Evolutionary conservation across 371 early-diverging fungal genomes (phyloP).

Genomic region (Lichtheimia corymbifera): DNA sequence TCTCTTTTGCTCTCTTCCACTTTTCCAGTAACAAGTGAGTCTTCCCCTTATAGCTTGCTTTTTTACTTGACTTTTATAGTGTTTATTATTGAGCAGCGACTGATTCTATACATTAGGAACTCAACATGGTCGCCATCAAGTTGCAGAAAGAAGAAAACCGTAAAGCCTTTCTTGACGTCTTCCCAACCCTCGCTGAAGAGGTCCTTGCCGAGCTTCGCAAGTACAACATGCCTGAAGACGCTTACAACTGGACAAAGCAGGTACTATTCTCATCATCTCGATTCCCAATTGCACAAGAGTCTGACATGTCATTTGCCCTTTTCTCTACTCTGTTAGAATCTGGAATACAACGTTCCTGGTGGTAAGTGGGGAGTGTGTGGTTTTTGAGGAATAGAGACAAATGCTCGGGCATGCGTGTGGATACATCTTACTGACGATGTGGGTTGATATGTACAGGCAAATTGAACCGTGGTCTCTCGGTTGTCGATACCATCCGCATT

Average conservation of each 20-base stretch:
- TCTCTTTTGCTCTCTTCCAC: too few species aligned
- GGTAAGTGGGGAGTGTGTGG: slow-evolving; percentile 43
- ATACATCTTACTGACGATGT: too few species aligned
- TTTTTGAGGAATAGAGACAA: not conserved
- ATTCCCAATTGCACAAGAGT: not conserved
- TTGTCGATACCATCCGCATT: slow-evolving; percentile 84
- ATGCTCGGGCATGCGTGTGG: not conserved
- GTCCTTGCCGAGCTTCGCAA: slow-evolving; percentile 63
- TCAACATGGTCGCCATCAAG: slow-evolving; percentile 46
- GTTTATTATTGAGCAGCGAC: too few species aligned
- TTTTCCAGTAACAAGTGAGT: too few species aligned
- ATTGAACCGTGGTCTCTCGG: slow-evolving; percentile 96
- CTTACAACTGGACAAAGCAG: slow-evolving; percentile 70
- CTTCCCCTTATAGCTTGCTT: too few species aligned
- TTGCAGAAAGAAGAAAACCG: slow-evolving; percentile 56
- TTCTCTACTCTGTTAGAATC: slow-evolving; percentile 42
- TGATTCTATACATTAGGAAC: not conserved
- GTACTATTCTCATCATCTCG: slow-evolving; percentile 12
- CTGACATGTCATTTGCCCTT: not conserved
- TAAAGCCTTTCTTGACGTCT: slow-evolving; percentile 62
- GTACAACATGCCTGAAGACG: slow-evolving; percentile 75
- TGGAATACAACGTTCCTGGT: slow-evolving; percentile 80
- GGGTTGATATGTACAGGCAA: slow-evolving; percentile 72
- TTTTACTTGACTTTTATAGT: too few species aligned
- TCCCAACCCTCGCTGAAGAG: slow-evolving; percentile 59